Evolutionary conservation across 1,284 basidiomycete genomes (phyloP), one percentile per base, ranked within the genome.

Genomic region (Fomitopsis pinicola): DNA sequence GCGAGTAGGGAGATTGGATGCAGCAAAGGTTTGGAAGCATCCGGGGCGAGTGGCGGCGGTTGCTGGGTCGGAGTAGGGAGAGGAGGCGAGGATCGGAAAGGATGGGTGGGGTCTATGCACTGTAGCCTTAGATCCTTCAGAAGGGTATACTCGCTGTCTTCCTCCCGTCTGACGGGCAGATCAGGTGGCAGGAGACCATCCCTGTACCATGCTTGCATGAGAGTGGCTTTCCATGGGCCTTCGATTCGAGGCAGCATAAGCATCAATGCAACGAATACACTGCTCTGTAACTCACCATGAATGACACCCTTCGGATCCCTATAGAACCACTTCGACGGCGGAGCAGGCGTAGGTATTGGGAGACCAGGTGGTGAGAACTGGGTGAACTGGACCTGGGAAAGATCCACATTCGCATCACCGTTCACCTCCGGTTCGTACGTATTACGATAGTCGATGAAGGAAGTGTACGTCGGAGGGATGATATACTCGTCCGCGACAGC

Each of bases 121-220:
- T 90, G 89, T 42, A 87, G 77, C 58, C 89, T 80, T 40, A 93
- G 77, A 65, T 92, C 90, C 68, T 83, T 88, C 62, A 93, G 78
- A 7, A 88, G 75, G 45, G 81, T 80, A 68, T 86, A 92, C 1
- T 84, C 84, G 0, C 76, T 69, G 45, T 92, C 90, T 67, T 88
- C 87, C 71, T 92, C 91, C 46, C 86, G 81, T 60, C 89, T 80
- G 19, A 93, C 85, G 2, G 91, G 91, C 10, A 93, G 81, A 71
- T 92, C 89, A 0, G 86, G 87, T 4, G 91, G 91, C 40, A 93
- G 77, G 15, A 92, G 73, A 10, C 88, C 89, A 63, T 93, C 91
- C 68, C 88, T 88, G 69, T 89, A 91, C 91, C 91, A 93, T 6
- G 85, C 82, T 70, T 92, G 90, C 91, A 93, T 93, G 42, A 92